Conservation (phyloP, 495 filamentous ascomycete species). For the Lindgomyces ingoldianus region DNA sequence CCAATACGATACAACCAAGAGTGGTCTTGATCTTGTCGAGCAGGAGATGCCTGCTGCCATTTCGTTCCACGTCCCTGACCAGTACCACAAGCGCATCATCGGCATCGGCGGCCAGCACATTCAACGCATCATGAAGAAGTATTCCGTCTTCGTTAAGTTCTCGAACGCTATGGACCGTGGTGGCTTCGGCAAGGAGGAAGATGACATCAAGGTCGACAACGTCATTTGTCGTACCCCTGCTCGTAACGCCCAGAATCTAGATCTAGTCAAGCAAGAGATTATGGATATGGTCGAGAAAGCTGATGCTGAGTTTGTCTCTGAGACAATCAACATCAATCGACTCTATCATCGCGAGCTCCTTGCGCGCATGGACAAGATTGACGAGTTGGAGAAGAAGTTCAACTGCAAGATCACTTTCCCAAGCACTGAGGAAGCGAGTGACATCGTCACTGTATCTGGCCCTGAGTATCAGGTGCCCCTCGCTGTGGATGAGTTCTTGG, state of each 20-base stretch:
- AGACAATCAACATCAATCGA: slow-evolving; percentile 89
- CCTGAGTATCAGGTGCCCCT: slow-evolving; percentile 97
- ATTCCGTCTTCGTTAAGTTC: slow-evolving; percentile 99
- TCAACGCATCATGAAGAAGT: slow-evolving; percentile 99
- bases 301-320: slow-evolving; percentile 93
- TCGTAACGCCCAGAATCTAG: slow-evolving; percentile 92
- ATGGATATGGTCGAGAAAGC: slow-evolving; percentile 99
- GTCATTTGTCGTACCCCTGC: slow-evolving; percentile 97
- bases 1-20: slow-evolving; percentile 88
- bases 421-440: slow-evolving; percentile 94
- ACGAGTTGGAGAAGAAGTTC: slow-evolving; percentile 96
- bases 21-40: slow-evolving; percentile 87
- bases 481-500: slow-evolving; percentile 90
- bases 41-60: slow-evolving; percentile 99
- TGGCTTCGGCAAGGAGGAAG: slow-evolving; percentile 89
- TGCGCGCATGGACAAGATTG: slow-evolving; percentile 80
- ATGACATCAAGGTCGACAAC: slow-evolving; percentile 98
- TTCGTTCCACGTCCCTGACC: slow-evolving; percentile 98
- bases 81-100: slow-evolving; percentile 99
- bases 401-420: slow-evolving; percentile 98
- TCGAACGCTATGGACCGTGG: slow-evolving; percentile 99
- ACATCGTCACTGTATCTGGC: slow-evolving; percentile 90
- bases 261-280: slow-evolving; percentile 97
- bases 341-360: slow-evolving; percentile 93
- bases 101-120: slow-evolving; percentile 98